Base-by-base conservation (phyloP, 805 yeast genomes). In the Candida ulmi region DNA sequence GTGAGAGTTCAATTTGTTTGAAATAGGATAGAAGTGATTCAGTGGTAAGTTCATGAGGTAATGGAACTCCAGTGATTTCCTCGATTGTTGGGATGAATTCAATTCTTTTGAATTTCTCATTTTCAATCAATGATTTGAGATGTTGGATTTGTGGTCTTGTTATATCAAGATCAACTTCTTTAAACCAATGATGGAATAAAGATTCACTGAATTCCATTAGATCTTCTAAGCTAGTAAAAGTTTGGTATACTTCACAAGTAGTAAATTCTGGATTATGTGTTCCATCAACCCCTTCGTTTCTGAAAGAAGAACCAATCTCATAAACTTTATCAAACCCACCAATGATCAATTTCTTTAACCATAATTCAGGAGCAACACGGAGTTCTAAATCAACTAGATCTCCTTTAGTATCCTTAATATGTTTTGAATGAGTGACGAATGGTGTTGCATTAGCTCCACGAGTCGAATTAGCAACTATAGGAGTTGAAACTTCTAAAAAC, bases 381-480 rank as follows among this genome's bases (percentile, higher is more conserved):
- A 93, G 60, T 39, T 76, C 80, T 8, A 88, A 60, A 11, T 65
- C 63, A 1, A 52, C 37, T 2, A 45, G 44, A 9, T 45, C 41
- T 11, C 41, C 54, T 28, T 42, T 48, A 3, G 49, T 53, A 16
- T 63, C 65, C 8, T 59, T 55, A 21, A 58, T 21, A 25, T 60
- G 51, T 30, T 60, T 57, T 31, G 71, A 59, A 2, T 46, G 38
- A 0, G 97, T 88, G 1, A 53, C 54, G 50, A 93, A 93, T 0
- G 98, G 96, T n/a, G 74, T 72, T 0, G 99, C 98, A 51, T 80
- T 79, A 5, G 99, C 99, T 2, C 99, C 99, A 15, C 88, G 85
- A 0, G 88, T 76, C 2, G 80, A 78, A 7, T 66, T 52, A 0
- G 88, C 75, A 11, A 93, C 60, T 1, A 88, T 74, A 0, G 99